Conservation (phyloP, 352 stramenopile species). For the Phytophthora podocarpi region DNA sequence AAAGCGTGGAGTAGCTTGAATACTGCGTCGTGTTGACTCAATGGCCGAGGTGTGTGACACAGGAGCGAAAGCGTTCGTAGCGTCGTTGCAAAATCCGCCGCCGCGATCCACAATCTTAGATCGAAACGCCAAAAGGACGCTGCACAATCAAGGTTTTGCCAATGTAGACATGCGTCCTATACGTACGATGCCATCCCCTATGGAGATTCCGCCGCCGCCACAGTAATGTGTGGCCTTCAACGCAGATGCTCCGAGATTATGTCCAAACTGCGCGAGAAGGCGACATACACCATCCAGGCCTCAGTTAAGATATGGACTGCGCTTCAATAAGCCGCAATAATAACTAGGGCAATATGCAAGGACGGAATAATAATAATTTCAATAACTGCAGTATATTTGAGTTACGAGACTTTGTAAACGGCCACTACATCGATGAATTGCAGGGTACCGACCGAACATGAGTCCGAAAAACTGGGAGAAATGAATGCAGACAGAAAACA, state of each 20-base stretch:
- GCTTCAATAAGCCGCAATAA: too few species aligned
- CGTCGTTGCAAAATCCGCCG: conserved; percentile 18
- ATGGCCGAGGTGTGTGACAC: conserved; percentile 20
- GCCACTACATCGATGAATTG: too few species aligned
- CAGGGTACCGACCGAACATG: too few species aligned
- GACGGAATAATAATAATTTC: too few species aligned
- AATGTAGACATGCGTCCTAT: neutral
- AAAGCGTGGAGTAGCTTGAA: neutral
- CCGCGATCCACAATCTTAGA: conserved; percentile 7
- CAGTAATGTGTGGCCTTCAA: conserved; percentile 1
- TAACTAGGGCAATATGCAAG: too few species aligned
- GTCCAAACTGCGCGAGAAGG: neutral
- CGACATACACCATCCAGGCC: neutral
- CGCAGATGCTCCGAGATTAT: conserved; percentile 1
- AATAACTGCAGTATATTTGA: too few species aligned
- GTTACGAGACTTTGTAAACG: too few species aligned
- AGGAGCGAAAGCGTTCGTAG: conserved; percentile 7
- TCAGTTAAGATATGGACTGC: too few species aligned
- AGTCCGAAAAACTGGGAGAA: too few species aligned
- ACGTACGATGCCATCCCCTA: neutral
- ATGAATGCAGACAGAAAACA: conserved; percentile 3
- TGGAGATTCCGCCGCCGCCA: too few species aligned
- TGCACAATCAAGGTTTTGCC: neutral
- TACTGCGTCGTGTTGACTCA: conserved; percentile 16
- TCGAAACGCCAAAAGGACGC: conserved; percentile 4